Conservation (phyloP, 2,329 filamentous ascomycete species). For the Achaetomium macrosporum region DNA sequence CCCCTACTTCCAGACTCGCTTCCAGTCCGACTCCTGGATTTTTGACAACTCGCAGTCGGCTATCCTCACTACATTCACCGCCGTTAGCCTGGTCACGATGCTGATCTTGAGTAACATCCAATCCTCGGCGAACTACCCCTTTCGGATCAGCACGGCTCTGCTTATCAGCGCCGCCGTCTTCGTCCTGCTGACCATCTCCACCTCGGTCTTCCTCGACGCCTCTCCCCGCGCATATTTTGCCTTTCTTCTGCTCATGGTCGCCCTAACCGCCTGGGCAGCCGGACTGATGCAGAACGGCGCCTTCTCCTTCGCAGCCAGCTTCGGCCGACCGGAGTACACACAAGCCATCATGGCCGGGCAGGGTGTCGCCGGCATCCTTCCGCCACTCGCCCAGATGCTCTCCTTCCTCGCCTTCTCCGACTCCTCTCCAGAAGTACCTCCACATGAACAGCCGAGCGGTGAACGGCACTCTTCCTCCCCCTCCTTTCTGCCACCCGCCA, state of each 20-base stretch:
- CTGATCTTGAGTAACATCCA: conserved; percentile 75
- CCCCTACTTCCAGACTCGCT: conserved; percentile 85
- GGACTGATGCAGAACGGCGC: conserved; percentile 89
- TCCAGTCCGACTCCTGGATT: conserved; percentile 64
- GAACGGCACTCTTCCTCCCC: not conserved
- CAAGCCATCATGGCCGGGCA: conserved; percentile 96
- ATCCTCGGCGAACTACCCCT: conserved; percentile 76
- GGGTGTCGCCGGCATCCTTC: conserved; percentile 83
- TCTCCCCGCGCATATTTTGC: conserved; percentile 64
- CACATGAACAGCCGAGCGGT: not conserved
- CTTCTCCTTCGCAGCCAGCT: conserved; percentile 84
- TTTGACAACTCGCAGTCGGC: conserved; percentile 80
- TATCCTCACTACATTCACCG: conserved; percentile 78
- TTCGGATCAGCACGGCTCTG: conserved; percentile 73
- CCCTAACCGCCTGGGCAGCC: conserved; percentile 69
- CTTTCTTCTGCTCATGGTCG: conserved; percentile 79
- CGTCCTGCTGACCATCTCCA: conserved; percentile 72
- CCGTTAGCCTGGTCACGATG: conserved; percentile 74
- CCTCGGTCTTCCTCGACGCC: conserved; percentile 57
- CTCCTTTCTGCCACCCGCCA: conserved; percentile 20
- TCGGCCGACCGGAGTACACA: conserved; percentile 81
- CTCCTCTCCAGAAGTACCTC: conserved; percentile 2
- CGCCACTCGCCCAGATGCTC: conserved; percentile 78
- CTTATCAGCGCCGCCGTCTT: conserved; percentile 74
- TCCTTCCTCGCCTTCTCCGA: conserved; percentile 64